A percentile compares a stretch with the other conserved stretches of the same genome.
These are phyloP conservation scores for Citrus hindsii DNA, from an alignment of 345 rosid genomes.

Conservation along the genomic window DNA sequence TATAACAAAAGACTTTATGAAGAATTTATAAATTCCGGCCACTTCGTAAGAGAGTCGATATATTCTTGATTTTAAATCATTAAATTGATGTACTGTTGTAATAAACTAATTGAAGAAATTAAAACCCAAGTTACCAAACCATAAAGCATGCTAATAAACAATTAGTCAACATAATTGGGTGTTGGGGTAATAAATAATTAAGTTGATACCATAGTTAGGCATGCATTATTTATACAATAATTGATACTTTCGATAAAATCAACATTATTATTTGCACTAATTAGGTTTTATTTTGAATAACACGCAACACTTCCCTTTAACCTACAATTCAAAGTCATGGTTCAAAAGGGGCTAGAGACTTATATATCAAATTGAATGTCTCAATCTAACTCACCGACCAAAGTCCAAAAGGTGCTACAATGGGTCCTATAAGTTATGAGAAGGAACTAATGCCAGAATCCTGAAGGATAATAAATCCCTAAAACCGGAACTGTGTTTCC, in stretches of 20 bases:
- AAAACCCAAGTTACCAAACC: neutral
- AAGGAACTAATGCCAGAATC: constrained; percentile 34
- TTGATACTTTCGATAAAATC: neutral
- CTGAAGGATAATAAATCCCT: constrained; percentile 1
- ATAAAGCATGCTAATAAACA: neutral
- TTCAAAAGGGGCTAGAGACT: constrained; percentile 16
- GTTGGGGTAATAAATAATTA: neutral
- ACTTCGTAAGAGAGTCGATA: constrained; percentile 2
- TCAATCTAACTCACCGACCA: constrained; percentile 48
- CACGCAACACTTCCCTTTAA: neutral
- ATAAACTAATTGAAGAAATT: neutral
- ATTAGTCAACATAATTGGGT: neutral
- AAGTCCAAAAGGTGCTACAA: constrained; percentile 25
- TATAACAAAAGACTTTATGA: neutral
- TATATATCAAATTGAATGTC: constrained; percentile 21
- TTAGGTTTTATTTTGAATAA: neutral
- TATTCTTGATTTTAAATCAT: neutral
- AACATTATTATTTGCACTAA: constrained; percentile 8
- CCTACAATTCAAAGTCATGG: constrained; percentile 21
- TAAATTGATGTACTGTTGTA: neutral
- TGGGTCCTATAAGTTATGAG: constrained; percentile 36
- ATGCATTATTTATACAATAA: neutral
- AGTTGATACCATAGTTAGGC: neutral
- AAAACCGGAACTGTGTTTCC: neutral
- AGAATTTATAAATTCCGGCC: constrained; percentile 7